Evolutionary conservation across 2,329 filamentous ascomycete genomes (phyloP).

Genomic region (Trichoderma oligosporum): DNA sequence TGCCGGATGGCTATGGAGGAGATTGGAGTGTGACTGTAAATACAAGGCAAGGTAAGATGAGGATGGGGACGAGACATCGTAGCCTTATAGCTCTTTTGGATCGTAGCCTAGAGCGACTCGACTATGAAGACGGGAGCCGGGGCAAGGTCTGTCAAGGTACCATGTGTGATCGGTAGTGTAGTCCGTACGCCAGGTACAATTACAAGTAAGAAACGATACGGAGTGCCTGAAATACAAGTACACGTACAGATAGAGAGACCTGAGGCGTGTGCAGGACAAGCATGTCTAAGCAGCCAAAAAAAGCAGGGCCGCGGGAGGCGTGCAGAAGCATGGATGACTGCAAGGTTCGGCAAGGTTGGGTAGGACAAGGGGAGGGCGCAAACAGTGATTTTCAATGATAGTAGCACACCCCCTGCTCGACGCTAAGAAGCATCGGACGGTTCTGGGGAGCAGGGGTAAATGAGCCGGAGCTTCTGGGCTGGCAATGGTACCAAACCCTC

Average conservation of each 20-base stretch:
- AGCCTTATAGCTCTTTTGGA: conserved; percentile 51
- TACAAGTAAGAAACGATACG: too few relatives aligned
- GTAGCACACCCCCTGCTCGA: neutral
- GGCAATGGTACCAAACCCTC: conserved; percentile 17
- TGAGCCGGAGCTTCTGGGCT: neutral
- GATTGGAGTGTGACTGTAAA: conserved; percentile 22
- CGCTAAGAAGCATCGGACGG: conserved; percentile 10
- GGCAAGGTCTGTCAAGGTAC: conserved; percentile 5
- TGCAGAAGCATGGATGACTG: neutral
- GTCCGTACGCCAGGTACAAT: conserved; percentile 6
- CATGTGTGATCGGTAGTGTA: conserved; percentile 13
- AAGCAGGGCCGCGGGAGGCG: conserved; percentile 6
- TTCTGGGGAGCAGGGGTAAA: conserved; percentile 13
- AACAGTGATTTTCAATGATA: conserved; percentile 8
- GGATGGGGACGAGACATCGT: conserved; percentile 43
- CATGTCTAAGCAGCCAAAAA: neutral
- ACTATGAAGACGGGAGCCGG: conserved; percentile 18
- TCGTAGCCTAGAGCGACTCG: conserved; percentile 33
- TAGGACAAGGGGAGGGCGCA: neutral
- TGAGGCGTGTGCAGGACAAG: conserved; percentile 10
- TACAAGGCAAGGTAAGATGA: conserved; percentile 27
- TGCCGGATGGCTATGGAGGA: conserved; percentile 21
- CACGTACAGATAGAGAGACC: conserved; percentile 5
- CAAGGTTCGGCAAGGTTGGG: neutral
- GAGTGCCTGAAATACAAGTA: conserved; percentile 7